phyloP scores from a whole-genome alignment of 495 filamentous ascomycete species.

The Hypomontagnella submonticulosa region DNA sequence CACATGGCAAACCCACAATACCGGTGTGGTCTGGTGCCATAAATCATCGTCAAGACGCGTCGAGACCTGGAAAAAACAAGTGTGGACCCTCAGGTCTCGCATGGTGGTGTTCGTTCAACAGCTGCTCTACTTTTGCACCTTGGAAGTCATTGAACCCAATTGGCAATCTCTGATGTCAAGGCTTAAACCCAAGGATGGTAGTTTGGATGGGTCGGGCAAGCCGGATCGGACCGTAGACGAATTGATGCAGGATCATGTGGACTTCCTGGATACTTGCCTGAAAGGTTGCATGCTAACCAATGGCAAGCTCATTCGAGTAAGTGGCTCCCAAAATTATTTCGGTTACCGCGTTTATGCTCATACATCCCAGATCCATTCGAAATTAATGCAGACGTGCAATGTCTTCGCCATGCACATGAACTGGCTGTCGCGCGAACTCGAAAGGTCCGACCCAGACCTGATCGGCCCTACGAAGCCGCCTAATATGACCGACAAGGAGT shows the following conservation, averaged over 20 bases:
- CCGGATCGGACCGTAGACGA: conserved; percentile 92
- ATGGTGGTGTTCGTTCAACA: conserved; percentile 99
- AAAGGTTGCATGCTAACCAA: conserved; percentile 99
- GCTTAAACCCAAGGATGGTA: conserved; percentile 71
- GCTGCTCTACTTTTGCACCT: conserved; percentile 93
- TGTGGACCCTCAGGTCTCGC: conserved; percentile 89
- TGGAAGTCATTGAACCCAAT: conserved; percentile 97
- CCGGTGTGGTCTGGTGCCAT: conserved; percentile 84
- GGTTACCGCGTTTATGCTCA: conserved; percentile 33
- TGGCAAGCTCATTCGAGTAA: conserved; percentile 87
- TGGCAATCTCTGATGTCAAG: conserved; percentile 92
- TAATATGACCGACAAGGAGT: conserved; percentile 65
- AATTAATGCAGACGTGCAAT: conserved; percentile 90
- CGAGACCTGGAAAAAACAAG: conserved; percentile 91
- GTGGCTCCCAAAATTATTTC: conserved; percentile 38
- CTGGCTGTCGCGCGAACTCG: conserved; percentile 80
- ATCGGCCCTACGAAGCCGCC: conserved; percentile 61
- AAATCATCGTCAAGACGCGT: conserved; percentile 76
- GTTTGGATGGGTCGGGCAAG: conserved; percentile 57
- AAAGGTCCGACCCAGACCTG: conserved; percentile 79
- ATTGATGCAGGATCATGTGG: conserved; percentile 98
- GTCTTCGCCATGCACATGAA: conserved; percentile 90
- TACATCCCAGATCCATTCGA: conserved; percentile 83
- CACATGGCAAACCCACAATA: conserved; percentile 90
- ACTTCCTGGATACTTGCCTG: conserved; percentile 95